These are phyloP conservation scores for Trichoderma simmonsii DNA, from an alignment of 2,329 filamentous ascomycete genomes.

Conservation along the genomic window DNA sequence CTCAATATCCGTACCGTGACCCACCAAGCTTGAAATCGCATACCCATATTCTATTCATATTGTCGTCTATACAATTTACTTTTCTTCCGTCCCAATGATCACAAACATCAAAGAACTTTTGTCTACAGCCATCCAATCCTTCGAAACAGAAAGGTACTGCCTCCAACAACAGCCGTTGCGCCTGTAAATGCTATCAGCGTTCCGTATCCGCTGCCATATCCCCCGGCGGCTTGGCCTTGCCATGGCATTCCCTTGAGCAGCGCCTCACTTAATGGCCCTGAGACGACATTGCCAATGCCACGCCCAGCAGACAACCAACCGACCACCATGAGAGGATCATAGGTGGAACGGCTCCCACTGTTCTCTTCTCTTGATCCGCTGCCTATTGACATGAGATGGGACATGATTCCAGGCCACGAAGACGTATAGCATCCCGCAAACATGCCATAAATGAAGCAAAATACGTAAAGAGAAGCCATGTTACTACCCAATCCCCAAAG, in stretches of 20 bases:
- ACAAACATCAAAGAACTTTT: background rate
- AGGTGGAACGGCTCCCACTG: slow-evolving; percentile 12
- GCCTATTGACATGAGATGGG: slow-evolving; percentile 30
- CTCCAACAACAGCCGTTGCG: slow-evolving; percentile 31
- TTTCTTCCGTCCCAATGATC: background rate
- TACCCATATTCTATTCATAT: background rate
- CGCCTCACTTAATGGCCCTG: slow-evolving; percentile 54
- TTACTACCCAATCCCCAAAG: slow-evolving; percentile 59
- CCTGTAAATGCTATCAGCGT: slow-evolving; percentile 36
- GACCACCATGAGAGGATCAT: slow-evolving; percentile 54
- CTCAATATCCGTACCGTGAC: background rate
- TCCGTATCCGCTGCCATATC: slow-evolving; percentile 35
- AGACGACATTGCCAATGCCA: slow-evolving; percentile 58
- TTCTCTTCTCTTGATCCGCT: background rate
- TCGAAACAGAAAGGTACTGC: slow-evolving; percentile 31
- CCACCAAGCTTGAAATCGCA: background rate
- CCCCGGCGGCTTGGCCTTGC: slow-evolving; percentile 32
- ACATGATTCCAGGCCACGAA: slow-evolving; percentile 59
- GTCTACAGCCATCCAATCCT: slow-evolving; percentile 33
- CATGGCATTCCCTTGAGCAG: slow-evolving; percentile 47
- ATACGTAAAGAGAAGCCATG: slow-evolving; percentile 54
- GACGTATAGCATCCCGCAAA: slow-evolving; percentile 63
- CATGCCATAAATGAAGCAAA: slow-evolving; percentile 61
- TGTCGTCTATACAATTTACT: background rate
- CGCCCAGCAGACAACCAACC: slow-evolving; percentile 56